Base-by-base conservation (phyloP, 257 asterid species). In the Catharanthus roseus region DNA sequence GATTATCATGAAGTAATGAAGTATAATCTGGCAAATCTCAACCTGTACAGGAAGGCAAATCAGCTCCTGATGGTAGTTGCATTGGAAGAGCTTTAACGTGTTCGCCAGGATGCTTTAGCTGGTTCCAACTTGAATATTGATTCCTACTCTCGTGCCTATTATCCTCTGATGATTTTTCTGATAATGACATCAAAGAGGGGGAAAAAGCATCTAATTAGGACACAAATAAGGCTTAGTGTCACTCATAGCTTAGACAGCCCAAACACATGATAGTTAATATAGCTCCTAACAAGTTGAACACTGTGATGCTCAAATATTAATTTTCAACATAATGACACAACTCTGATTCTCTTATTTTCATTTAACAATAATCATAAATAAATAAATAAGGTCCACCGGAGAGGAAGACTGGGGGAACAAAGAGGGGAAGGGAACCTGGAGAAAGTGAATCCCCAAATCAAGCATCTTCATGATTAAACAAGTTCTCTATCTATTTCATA, bases 11-110 rank as follows among this genome's bases (percentile, higher is more conserved):
- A 42, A 26, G n/a, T 60, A 2, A 72, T 31, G 65, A 34, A 67
- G 42, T n/a, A 12, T 10, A 58, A 15, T 50, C 23, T 70, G 72
- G 5, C 18, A 60, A 82, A 82, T 26, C 75, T 49, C 9, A 61
- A 93, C 99, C 96, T 86, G 97, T 87, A 76, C 89, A 91, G 70
- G 99, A 86, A 70, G 99, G 99, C 75, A 86, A 72, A 82, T 85
- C 95, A 70, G 99, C 99, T 81, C 99, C 92, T 65, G 91, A 79
- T 36, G 99, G 99, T 75, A 93, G 97, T 77, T 89, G 91, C 54
- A 85, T 76, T 53, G 99, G 97, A 85, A 93, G 81, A 26, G 96
- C 81, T 68, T 89, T 74, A 78, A 85, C 74, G 62, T 82, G 90
- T 66, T 74, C 83, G 79, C 80, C 66, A 41, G 82, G 84, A 77